Evolutionary conservation across 306 rosid genomes (phyloP).

Genomic region (cucumber (Cucumis sativus)): DNA sequence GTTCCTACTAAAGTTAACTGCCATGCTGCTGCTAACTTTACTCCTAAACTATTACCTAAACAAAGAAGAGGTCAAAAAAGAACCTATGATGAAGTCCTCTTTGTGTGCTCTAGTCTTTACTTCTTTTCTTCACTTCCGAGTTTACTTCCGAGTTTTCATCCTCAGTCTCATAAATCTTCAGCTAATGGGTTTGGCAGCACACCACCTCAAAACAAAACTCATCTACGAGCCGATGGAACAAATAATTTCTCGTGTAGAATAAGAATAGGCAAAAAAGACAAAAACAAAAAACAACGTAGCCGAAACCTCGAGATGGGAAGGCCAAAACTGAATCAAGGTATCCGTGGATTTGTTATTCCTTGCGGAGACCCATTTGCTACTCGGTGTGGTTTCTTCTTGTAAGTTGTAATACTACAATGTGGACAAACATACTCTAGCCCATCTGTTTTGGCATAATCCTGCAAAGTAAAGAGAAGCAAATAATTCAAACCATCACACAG

Average conservation of each 20-base stretch:
- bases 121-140: neutral
- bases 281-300: neutral
- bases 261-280: neutral
- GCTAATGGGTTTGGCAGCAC: slow-evolving; percentile 3
- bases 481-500: neutral
- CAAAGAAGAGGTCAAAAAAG: neutral
- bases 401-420: slow-evolving; percentile 83
- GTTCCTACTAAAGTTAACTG: neutral
- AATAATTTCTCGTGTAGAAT: neutral
- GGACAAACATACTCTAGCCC: slow-evolving; percentile 98
- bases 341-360: slow-evolving; percentile 50
- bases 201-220: neutral
- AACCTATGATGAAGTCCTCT: neutral
- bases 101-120: neutral
- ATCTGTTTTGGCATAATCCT: slow-evolving; percentile 99
- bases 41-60: neutral
- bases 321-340: slow-evolving; percentile 28
- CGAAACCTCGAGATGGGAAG: neutral
- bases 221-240: neutral
- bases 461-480: slow-evolving; percentile 16
- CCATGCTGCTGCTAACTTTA: neutral
- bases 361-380: slow-evolving; percentile 60
- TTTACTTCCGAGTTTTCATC: neutral
- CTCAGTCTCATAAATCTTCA: neutral
- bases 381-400: slow-evolving; percentile 82